These are phyloP conservation scores for Tricladium varicosporioides DNA, from an alignment of 2,329 filamentous ascomycete genomes.

Conservation along the genomic window DNA sequence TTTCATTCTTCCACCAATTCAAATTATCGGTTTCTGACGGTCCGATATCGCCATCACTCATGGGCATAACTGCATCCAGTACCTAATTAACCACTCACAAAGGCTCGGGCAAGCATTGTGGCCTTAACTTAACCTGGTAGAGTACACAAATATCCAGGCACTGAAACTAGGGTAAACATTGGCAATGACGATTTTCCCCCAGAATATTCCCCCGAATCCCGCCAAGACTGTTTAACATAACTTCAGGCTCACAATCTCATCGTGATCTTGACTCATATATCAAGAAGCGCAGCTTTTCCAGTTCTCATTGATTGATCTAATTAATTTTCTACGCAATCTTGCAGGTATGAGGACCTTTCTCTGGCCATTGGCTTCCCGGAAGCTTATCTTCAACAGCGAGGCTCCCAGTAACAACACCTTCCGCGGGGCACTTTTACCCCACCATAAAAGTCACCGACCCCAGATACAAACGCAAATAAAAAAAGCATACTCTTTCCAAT, in stretches of 20 bases:
- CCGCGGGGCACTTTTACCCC: slow-evolving; percentile 27
- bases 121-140: neutral
- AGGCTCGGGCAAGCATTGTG: neutral
- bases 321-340: neutral
- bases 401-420: neutral
- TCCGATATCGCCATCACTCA: slow-evolving; percentile 15
- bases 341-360: neutral
- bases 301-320: neutral
- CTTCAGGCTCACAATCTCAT: no score
- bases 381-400: slow-evolving; percentile 13
- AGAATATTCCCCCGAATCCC: neutral
- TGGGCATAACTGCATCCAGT: neutral
- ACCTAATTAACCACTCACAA: neutral
- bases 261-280: no score
- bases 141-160: neutral
- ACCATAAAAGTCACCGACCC: slow-evolving; percentile 14
- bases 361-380: slow-evolving; percentile 6
- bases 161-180: neutral
- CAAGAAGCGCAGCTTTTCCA: neutral
- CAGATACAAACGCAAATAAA: neutral
- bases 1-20: neutral
- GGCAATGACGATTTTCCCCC: neutral
- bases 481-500: neutral
- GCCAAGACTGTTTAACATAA: neutral
- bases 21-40: slow-evolving; percentile 15